Evolutionary conservation across 768 basidiomycete genomes (phyloP).

Genomic region (Pisolithus microcarpus): DNA sequence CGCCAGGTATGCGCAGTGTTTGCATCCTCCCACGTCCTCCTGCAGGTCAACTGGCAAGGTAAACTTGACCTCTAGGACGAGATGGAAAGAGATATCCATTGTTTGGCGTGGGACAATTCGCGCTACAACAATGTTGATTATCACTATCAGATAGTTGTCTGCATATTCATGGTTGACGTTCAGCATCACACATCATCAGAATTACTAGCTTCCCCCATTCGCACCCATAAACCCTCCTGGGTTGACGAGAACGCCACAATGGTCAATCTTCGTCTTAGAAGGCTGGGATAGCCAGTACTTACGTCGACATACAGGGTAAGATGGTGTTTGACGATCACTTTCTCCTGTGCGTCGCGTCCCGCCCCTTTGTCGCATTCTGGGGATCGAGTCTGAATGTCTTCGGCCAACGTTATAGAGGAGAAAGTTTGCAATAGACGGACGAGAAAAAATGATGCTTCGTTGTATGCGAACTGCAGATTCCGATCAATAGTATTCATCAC

Average conservation of each 20-base stretch:
- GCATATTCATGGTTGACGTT: too few relatives aligned
- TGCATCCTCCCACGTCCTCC: too few relatives aligned
- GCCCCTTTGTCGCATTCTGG: constrained; percentile 33
- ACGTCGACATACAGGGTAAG: constrained; percentile 49
- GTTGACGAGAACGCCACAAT: too few relatives aligned
- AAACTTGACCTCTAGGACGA: constrained; percentile 23
- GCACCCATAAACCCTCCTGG: too few relatives aligned
- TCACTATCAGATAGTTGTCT: too few relatives aligned
- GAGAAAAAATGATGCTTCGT: constrained; percentile 58
- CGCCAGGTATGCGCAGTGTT: too few relatives aligned
- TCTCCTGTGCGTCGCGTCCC: constrained; percentile 38
- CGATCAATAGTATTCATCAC: not conserved
- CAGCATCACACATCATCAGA: too few relatives aligned
- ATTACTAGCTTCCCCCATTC: too few relatives aligned
- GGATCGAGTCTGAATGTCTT: constrained; percentile 39
- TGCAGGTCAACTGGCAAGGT: too few relatives aligned
- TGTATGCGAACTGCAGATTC: constrained; percentile 50
- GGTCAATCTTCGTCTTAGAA: too few relatives aligned
- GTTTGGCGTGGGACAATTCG: too few relatives aligned
- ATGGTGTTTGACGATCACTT: constrained; percentile 39
- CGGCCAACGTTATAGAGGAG: constrained; percentile 37
- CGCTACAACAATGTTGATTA: too few relatives aligned
- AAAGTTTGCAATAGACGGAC: constrained; percentile 53
- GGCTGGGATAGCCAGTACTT: constrained; percentile 8
- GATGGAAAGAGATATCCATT: constrained; percentile 6